phyloP scores from a whole-genome alignment of 1,284 basidiomycete species.

The Vanrija pseudolonga region DNA sequence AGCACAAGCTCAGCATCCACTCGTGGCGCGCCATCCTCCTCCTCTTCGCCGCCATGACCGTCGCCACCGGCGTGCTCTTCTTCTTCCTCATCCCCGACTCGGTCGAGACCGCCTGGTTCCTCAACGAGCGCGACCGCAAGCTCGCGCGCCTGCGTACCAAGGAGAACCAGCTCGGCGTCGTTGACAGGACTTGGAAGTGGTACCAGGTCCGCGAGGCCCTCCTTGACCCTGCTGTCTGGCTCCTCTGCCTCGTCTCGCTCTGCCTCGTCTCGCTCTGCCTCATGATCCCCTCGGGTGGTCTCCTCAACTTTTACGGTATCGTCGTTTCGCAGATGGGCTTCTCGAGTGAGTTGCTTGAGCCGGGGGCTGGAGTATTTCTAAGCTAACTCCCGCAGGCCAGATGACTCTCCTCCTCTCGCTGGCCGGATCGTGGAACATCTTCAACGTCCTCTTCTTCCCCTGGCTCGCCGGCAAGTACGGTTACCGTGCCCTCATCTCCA shows the following conservation, averaged over 20 bases:
- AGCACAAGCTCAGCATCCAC: constrained; percentile 11
- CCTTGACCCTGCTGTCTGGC: not conserved
- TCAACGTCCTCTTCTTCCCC: constrained; percentile 12
- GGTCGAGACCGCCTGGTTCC: constrained; percentile 2
- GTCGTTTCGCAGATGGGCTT: constrained; percentile 21
- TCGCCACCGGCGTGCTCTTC: constrained; percentile 1
- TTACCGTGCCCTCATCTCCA: constrained; percentile 9
- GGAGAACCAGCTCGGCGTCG: constrained; percentile 31
- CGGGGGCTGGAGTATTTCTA: too few species aligned
- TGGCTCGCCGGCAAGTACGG: constrained; percentile 13
- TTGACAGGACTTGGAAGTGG: constrained; percentile 15
- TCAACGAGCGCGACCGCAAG: constrained; percentile 14
- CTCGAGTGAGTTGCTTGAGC: not conserved
- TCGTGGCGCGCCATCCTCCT: constrained; percentile 24
- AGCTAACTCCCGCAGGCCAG: not conserved
- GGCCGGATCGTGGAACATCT: constrained; percentile 11
- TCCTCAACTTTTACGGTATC: constrained; percentile 21
- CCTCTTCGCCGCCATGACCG: constrained; percentile 14
- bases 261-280: constrained; percentile 11
- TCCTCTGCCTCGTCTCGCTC: constrained; percentile 1
- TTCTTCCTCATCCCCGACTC: constrained; percentile 7
- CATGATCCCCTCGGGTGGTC: constrained; percentile 18
- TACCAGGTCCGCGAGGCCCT: not conserved
- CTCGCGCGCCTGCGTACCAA: constrained; percentile 26
- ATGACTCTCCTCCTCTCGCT: constrained; percentile 17